Conservation (phyloP, 352 stramenopile species). For the Globisporangium orthogonon region DNA sequence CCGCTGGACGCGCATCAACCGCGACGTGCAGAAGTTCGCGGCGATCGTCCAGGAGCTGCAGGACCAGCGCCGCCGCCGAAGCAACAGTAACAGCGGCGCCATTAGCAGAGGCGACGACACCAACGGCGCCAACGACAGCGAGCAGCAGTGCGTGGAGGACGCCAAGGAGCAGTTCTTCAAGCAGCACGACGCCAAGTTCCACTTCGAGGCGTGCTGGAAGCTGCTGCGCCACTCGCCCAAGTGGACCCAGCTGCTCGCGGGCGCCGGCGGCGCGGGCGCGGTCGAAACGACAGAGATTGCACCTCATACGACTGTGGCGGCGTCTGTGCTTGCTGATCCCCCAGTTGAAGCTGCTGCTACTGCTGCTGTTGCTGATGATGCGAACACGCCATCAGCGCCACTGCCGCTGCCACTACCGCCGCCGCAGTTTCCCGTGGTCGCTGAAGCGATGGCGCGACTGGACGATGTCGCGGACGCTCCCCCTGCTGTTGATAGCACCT, state of each 20-base stretch:
- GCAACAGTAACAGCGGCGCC: slow-evolving; percentile 1
- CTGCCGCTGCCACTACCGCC: too few relatives aligned
- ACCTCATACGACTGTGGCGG: background rate
- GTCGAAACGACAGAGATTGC: background rate
- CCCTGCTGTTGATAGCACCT: background rate
- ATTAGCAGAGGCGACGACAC: background rate
- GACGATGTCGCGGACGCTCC: slow-evolving; percentile 3
- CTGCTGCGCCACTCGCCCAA: slow-evolving; percentile 55
- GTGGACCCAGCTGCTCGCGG: slow-evolving; percentile 60
- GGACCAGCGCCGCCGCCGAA: background rate
- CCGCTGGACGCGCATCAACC: slow-evolving; percentile 76
- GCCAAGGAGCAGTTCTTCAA: slow-evolving; percentile 44
- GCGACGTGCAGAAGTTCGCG: slow-evolving; percentile 71
- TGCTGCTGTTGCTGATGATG: background rate
- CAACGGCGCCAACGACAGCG: slow-evolving; percentile 17
- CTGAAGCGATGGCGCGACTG: slow-evolving; percentile 6
- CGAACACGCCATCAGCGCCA: too few relatives aligned
- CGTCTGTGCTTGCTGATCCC: background rate
- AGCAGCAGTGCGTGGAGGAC: slow-evolving; percentile 50
- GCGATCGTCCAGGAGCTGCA: slow-evolving; percentile 38
- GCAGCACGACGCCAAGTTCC: slow-evolving; percentile 50
- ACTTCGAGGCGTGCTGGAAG: slow-evolving; percentile 65
- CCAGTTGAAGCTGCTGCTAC: background rate
- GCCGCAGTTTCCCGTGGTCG: background rate
- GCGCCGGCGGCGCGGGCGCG: slow-evolving; percentile 15